Evolutionary conservation across 176 grass and related monocot genomes (phyloP).

Genomic region (bread wheat (Triticum aestivum)): DNA sequence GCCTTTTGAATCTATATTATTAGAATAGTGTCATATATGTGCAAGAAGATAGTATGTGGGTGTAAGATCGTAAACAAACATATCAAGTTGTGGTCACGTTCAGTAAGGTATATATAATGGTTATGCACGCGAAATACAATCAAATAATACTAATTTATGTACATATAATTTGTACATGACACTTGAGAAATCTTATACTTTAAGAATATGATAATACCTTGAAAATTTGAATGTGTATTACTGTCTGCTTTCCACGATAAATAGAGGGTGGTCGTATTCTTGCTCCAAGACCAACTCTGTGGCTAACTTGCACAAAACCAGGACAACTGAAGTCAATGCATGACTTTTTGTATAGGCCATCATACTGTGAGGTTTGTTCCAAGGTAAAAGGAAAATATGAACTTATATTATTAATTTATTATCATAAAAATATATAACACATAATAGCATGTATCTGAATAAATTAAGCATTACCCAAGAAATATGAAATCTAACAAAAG

Average conservation of each 20-base stretch:
- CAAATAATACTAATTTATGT: not conserved
- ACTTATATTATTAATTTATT: not conserved
- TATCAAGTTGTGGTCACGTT: too few species aligned
- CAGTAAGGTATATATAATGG: not conserved
- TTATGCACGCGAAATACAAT: not conserved
- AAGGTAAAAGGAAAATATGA: not conserved
- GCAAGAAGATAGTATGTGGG: not conserved
- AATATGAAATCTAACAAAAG: slow-evolving; percentile 13
- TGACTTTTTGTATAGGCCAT: not conserved
- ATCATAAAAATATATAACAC: not conserved
- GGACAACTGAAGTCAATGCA: slow-evolving; percentile 12
- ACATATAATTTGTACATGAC: not conserved
- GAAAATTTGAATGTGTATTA: not conserved
- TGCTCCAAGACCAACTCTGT: not conserved
- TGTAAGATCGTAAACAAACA: not conserved
- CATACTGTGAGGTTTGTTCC: not conserved
- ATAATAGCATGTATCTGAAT: not conserved
- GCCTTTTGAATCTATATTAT: not conserved
- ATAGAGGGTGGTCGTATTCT: not conserved
- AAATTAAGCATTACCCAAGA: slow-evolving; percentile 11
- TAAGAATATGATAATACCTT: slow-evolving; percentile 11
- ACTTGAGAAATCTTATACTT: not conserved
- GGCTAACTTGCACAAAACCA: slow-evolving; percentile 37
- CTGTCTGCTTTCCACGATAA: not conserved
- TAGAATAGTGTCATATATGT: not conserved